Evolutionary conservation across 1,284 basidiomycete genomes (phyloP), one percentile per base, ranked within the genome.

Genomic region (Rhodotorula sp.): DNA sequence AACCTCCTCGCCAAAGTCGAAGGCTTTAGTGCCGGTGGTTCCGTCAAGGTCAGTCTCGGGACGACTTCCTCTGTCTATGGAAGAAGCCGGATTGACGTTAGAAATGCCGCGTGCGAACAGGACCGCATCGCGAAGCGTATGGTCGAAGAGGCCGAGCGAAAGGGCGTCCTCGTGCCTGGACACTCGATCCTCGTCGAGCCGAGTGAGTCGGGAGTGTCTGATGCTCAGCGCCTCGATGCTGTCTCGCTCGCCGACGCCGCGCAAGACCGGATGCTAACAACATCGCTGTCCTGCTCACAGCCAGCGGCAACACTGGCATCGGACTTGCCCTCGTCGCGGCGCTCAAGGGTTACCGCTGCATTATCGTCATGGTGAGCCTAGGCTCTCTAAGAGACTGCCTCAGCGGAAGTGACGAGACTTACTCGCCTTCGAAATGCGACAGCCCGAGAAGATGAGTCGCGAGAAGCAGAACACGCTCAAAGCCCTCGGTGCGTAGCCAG

Each of bases 391-490:
- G n/a, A n/a, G n/a, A n/a, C n/a, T n/a, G n/a, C 33, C 2, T 8
- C 22, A 30, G 12, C 20, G 4, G 33, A 29, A n/a, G 20, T 1
- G 18, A 5, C 3, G 20, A 6, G 14, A 17, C n/a, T 56, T 67
- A 67, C 49, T 64, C 77, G 29, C 8, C 17, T 2, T 12, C 1
- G 33, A 7, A 17, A 3, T 1, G 1, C 15, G 8, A 6, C 62
- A 70, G 79, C 95, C 95, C 60, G 89, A 94, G 79, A 99, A 98
- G 84, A 99, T 98, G 95, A 93, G 91, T 6, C 82, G 89, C 69
- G 95, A 99, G 83, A 99, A 99, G 82, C 93, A 95, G 82, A 91
- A 92, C 17, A 87, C 92, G 53, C 84, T 99, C 58, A 88, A 91
- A 67, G 93, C 93, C 0, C 85, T 98, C 4, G 73, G 73, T 74